Base-by-base conservation (phyloP, 805 yeast species). In the Metschnikowia lachancei region DNA sequence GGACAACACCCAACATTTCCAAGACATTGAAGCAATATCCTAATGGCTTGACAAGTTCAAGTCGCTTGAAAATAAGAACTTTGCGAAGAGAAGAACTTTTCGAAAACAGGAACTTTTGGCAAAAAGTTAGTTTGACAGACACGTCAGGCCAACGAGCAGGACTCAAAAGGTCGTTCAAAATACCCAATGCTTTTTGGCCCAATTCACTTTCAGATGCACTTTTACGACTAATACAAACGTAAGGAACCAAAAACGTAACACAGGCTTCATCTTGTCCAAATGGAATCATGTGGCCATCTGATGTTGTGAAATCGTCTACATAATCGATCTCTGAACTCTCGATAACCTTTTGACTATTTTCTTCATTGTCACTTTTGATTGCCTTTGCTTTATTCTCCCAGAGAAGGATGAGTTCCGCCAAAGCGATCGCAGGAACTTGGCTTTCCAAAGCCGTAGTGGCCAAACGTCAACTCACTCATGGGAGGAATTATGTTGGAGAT, bases 41-140 rank as follows among this genome's bases (percentile, higher is more conserved):
- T 19, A 63, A 34, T 86, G 75, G 50, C 83, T 83, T 30, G 81
- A 76, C 12, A 89, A 77, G 31, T 77, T 80, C 47, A 86, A 70
- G 53, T 92, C 97, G 46, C 87, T 82, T 26, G 87, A 82, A 16
- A 87, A 80, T 44, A 94, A 68, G n/a, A n/a, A n/a, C n/a, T n/a
- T n/a, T n/a, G n/a, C n/a, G n/a, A n/a, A n/a, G n/a, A n/a, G n/a
- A n/a, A n/a, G n/a, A n/a, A n/a, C n/a, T n/a, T n/a, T n/a, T n/a
- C n/a, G n/a, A n/a, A n/a, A n/a, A n/a, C n/a, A n/a, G n/a, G 57
- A 90, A 87, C 52, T 94, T 82, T 55, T 94, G 98, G 60, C 92
- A 94, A 64, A 87, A 90, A 1, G 84, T 78, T 29, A 94, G 71
- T 56, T 88, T 88, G 16, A 94, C 90, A n/a, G 83, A 78, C 6